phyloP scores from a whole-genome alignment of 345 rosid species.

The Turritis glabra region DNA sequence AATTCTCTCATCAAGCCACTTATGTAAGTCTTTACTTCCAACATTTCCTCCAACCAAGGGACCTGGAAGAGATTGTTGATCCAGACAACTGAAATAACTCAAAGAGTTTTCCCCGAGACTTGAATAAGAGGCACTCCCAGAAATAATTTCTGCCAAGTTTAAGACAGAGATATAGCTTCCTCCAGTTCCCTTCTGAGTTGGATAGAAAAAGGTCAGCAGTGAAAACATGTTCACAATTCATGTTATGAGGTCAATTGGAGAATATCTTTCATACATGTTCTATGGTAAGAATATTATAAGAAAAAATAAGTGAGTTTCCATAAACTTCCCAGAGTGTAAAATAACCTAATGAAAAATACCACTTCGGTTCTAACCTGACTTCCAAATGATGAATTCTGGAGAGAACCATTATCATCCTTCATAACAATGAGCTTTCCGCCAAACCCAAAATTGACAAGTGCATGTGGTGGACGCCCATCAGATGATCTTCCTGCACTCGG shows the following conservation, averaged over 20 bases:
- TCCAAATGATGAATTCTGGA: conserved; percentile 56
- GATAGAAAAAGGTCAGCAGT: conserved; percentile 36
- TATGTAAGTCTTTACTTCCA: conserved; percentile 86
- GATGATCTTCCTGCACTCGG: conserved; percentile 66
- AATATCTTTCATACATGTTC: neutral
- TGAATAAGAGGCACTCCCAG: conserved; percentile 44
- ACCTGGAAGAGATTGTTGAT: conserved; percentile 83
- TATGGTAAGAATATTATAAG: neutral
- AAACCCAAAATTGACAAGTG: conserved; percentile 89
- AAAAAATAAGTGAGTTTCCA: neutral
- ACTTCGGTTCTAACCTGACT: conserved; percentile 65
- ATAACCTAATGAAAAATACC: neutral
- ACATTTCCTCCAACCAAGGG: conserved; percentile 96
- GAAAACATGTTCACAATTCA: neutral
- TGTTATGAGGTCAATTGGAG: neutral
- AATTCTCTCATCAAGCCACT: conserved; percentile 94
- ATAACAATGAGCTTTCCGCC: conserved; percentile 89
- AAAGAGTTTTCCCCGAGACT: conserved; percentile 43
- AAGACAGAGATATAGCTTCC: conserved; percentile 62
- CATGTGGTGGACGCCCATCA: conserved; percentile 96
- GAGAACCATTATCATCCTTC: conserved; percentile 53
- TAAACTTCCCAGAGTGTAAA: conserved; percentile 6
- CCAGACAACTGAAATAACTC: conserved; percentile 67
- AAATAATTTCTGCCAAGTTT: conserved; percentile 73
- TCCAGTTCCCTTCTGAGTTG: conserved; percentile 52